Evolutionary conservation across 2,329 filamentous ascomycete species (phyloP), one percentile per base, ranked within the genome.

Genomic region (Beauveria pseudobassiana): DNA sequence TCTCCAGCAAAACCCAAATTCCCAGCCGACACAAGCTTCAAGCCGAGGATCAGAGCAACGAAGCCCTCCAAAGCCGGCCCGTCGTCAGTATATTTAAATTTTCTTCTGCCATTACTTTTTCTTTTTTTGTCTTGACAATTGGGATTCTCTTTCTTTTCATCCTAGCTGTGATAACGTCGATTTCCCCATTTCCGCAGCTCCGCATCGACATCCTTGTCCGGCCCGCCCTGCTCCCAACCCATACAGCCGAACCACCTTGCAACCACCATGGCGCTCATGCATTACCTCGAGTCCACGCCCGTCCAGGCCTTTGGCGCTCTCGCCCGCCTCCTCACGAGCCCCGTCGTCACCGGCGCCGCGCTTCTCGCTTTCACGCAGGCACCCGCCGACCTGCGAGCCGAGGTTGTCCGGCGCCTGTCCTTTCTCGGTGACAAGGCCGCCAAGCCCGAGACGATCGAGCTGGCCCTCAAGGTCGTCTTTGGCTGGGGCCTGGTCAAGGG

Each of bases 281-380:
- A 48, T 45, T 34, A 63, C 28, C n/a, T 64, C 38, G 64, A 67
- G 20, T 66, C 66, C 3, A 22, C 59, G 52, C 65, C 65, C 10
- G 26, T 64, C 28, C 61, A 63, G 34, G 63, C 45, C 9, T 43
- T 66, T 30, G 38, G 20, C 26, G 24, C 52, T n/a, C 46, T 62
- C 38, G 60, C 59, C 30, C 42, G 52, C 24, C 43, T 46, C 10
- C 40, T 67, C n/a, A 55, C 63, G 30, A 64, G 63, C 4, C 66
- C 66, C 1, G 40, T 62, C 38, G 26, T 67, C 28, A 65, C 66
- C 1, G 66, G 66, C 26, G 59, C 64, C 7, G 63, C 66, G 1
- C 62, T 67, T 7, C 45, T 65, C 10, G 62, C 64, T 10, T 57
- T 67, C 3, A 18, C 53, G 16, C 58, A 45, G 12, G 58, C 64